Base-by-base conservation (phyloP, 495 filamentous ascomycete genomes). In the Hypoxylon rickii region DNA sequence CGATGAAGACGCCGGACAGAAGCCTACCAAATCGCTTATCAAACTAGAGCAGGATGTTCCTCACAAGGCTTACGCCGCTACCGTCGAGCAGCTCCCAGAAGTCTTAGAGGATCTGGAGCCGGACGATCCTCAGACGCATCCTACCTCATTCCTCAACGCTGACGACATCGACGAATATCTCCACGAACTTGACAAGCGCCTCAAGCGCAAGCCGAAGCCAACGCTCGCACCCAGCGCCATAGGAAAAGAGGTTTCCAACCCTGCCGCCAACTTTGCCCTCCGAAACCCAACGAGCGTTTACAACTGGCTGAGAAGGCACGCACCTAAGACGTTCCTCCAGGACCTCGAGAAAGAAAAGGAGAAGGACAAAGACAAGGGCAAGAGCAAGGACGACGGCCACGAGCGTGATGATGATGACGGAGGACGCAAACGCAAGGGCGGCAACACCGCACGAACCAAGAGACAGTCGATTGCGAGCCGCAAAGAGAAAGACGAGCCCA, bases 281-380 rank as follows among this genome's bases (percentile, higher is more conserved):
- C 82, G 83, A 21, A 97, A 96, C 63, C 90, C 89, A 0, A 85
- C 89, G 31, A 90, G 87, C 19, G 89, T 95, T 1, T 90, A 92
- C 74, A 94, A 93, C 69, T 97, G 92, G 92, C 75, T 97, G 17
- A 83, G 89, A 26, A 83, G 85, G 51, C 83, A 95, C 64, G 88
- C 90, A 49, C 91, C 91, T 0, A 83, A 91, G 51, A 86, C 87
- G 16, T 94, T 92, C 73, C 73, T 95, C 0, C 88, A 93, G 66
- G 89, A 92, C 61, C 86, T 86, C 45, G 90, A 93, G 66, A 64
- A 66, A 33, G 69, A 74, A 13, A 83, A 83, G 7, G 86, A 86
- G 50, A 86, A 86, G 61, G 82, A 83, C 20, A 72, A 57, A 42
- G 72, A 65, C 42, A 58, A 57, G 33, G 44, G 39, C 10, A 63